Evolutionary conservation across 2,329 filamentous ascomycete species (phyloP), one percentile per base, ranked within the genome.

Genomic region (Kalmusia sp.): DNA sequence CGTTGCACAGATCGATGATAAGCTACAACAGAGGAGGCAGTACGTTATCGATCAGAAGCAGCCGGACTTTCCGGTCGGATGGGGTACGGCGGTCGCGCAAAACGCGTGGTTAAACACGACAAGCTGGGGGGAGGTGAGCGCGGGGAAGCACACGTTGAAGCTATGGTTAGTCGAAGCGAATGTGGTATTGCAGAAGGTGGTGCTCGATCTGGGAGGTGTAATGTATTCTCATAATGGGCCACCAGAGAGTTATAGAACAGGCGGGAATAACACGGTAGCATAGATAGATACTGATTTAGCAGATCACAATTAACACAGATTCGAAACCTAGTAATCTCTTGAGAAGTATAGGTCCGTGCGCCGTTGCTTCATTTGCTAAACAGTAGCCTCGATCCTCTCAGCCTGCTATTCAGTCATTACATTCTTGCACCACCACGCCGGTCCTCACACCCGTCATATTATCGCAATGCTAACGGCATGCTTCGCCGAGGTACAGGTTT

Each of bases 61-160:
- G 74, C 54, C 75, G 65, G 54, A 71, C 28, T 72, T 73, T 56
- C 82, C 83, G 1, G 76, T 76, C 0, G 77, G 76, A 6, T 85
- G 82, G 82, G 68, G 74, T 6, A 62, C 64, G 8, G 80, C 79
- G 0, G 82, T 84, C 1, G 79, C 79, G 12, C 77, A 83, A 46
- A 74, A 77, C 24, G 79, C 79, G 6, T 84, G 82, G 82, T 73
- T 69, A 4, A 79, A 77, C 46, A 76, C 72, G 14, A 79, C 77
- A 9, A 75, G 72, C 28, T 72, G 58, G 62, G 75, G 54, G 3
- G 66, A 33, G 2, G 58, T 67, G 3, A 58, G 51, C 2, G 54
- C 70, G 1, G 78, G 78, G 3, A 72, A 69, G 58, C 77, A 80
- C 50, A 77, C 68, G 7, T 45, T 81, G 51, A 78, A 74, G 56